Evolutionary conservation across 1,284 basidiomycete species (phyloP).

Genomic region (Wolfiporia cocos): DNA sequence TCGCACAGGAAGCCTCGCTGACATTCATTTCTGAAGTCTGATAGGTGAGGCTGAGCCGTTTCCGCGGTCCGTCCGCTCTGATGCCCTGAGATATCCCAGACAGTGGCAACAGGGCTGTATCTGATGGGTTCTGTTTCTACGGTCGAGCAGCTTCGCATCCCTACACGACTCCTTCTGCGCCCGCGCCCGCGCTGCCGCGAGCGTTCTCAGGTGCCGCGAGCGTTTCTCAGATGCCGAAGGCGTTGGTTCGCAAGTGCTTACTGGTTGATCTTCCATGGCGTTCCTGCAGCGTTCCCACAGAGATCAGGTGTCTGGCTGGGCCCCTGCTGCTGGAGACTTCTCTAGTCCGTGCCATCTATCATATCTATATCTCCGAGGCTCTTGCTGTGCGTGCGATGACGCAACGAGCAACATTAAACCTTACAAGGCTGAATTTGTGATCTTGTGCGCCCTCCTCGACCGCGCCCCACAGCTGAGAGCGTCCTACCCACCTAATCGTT

Average conservation of each 20-base stretch:
- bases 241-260: neutral
- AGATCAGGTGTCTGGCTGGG: no score
- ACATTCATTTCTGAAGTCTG: no score
- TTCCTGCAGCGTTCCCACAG: neutral
- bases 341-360: neutral
- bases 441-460: neutral
- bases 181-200: neutral
- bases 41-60: no score
- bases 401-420: neutral
- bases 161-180: no score
- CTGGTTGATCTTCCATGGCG: neutral
- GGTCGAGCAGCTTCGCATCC: no score
- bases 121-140: no score
- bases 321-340: no score
- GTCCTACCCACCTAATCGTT: neutral
- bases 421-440: neutral
- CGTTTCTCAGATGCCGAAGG: neutral
- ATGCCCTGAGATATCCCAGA: no score
- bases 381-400: no score
- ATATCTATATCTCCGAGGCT: neutral
- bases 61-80: no score
- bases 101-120: no score
- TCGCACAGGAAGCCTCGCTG: no score
- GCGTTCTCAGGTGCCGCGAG: neutral
- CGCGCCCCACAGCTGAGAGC: neutral